phyloP scores from a whole-genome alignment of 495 filamentous ascomycete genomes.

The Penicillium pulvis region DNA sequence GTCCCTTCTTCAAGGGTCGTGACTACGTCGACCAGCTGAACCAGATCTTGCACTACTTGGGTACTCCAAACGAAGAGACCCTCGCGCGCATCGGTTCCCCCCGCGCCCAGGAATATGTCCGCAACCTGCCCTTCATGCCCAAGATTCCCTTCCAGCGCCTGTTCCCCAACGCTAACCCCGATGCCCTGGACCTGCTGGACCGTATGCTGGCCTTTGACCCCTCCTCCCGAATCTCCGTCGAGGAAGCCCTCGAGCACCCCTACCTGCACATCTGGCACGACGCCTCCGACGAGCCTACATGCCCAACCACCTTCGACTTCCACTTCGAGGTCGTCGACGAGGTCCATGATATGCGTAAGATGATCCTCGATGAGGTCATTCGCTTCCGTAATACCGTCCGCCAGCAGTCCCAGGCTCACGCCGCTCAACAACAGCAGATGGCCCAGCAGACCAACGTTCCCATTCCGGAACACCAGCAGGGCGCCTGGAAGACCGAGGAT shows the following conservation, averaged over 20 bases:
- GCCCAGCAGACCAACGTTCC: slow-evolving; percentile 60
- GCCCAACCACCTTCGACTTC: slow-evolving; percentile 95
- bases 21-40: slow-evolving; percentile 99
- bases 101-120: slow-evolving; percentile 95
- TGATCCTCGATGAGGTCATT: slow-evolving; percentile 93
- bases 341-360: slow-evolving; percentile 88
- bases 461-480: slow-evolving; percentile 68
- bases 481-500: slow-evolving; percentile 77
- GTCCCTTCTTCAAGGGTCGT: slow-evolving; percentile 98
- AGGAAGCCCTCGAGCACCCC: slow-evolving; percentile 90
- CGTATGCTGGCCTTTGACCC: slow-evolving; percentile 98
- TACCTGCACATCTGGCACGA: slow-evolving; percentile 99
- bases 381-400: slow-evolving; percentile 78
- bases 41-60: slow-evolving; percentile 97
- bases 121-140: slow-evolving; percentile 94
- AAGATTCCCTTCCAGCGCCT: slow-evolving; percentile 86
- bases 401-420: slow-evolving; percentile 57
- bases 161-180: slow-evolving; percentile 94
- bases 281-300: slow-evolving; percentile 89
- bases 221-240: slow-evolving; percentile 84
- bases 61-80: slow-evolving; percentile 94
- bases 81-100: slow-evolving; percentile 92
- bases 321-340: slow-evolving; percentile 96
- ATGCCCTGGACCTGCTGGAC: slow-evolving; percentile 92
- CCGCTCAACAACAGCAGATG: slow-evolving; percentile 43